phyloP scores from a whole-genome alignment of 805 yeast species.

The Lipomyces yamadae region DNA sequence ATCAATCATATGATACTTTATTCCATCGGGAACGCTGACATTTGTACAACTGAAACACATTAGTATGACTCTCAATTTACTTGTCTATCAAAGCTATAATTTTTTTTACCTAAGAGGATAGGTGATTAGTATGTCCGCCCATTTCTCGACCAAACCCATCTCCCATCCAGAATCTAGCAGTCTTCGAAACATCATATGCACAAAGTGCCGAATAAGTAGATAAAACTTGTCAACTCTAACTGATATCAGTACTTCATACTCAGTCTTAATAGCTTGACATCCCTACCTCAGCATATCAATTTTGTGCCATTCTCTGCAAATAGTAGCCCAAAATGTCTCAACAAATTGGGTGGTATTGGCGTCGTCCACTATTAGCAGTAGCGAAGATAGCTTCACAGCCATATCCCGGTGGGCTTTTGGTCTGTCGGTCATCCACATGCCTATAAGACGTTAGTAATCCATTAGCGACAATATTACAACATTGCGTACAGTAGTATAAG shows the following conservation, averaged over 20 bases:
- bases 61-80: background rate
- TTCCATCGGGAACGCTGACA: constrained; percentile 64
- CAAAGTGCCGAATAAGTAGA: constrained; percentile 75
- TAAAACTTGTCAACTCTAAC: constrained; percentile 83
- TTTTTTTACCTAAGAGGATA: constrained; percentile 48
- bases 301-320: constrained; percentile 78
- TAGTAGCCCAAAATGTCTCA: constrained; percentile 79
- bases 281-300: constrained; percentile 46
- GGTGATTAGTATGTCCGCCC: constrained; percentile 49
- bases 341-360: constrained; percentile 58
- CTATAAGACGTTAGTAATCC: constrained; percentile 36
- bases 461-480: background rate
- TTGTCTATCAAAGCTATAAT: background rate
- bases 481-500: constrained; percentile 60
- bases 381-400: constrained; percentile 70
- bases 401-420: constrained; percentile 89
- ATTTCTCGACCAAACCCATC: constrained; percentile 52
- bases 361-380: constrained; percentile 47
- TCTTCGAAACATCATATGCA: constrained; percentile 66
- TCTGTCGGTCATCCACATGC: constrained; percentile 97
- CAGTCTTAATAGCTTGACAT: background rate
- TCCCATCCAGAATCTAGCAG: constrained; percentile 63
- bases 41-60: constrained; percentile 19
- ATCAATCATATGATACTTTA: constrained; percentile 85
- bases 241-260: background rate